Evolutionary conservation across 352 stramenopile species (phyloP).

Genomic region (Lagenidium giganteum): DNA sequence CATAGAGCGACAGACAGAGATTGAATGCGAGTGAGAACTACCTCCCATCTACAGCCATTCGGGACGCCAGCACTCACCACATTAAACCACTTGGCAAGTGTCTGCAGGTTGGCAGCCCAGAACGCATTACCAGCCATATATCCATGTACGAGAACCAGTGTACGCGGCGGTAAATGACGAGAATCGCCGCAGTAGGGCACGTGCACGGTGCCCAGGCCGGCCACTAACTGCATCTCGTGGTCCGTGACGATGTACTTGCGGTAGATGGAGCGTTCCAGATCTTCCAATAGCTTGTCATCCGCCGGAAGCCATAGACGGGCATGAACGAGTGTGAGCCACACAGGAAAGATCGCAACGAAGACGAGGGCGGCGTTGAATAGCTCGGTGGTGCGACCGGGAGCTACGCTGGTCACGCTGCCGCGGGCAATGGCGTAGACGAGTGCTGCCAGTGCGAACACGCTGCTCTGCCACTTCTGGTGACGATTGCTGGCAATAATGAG

Average conservation of each 20-base stretch:
- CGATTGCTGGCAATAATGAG: background rate
- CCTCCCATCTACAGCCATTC: no score
- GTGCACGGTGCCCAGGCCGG: constrained; percentile 66
- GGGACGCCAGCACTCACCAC: constrained; percentile 34
- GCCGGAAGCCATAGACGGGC: constrained; percentile 53
- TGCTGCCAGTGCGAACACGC: constrained; percentile 21
- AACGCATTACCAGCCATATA: constrained; percentile 74
- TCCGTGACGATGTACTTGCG: constrained; percentile 53
- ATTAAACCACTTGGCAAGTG: constrained; percentile 71
- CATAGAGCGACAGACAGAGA: no score
- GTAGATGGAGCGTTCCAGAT: constrained; percentile 64
- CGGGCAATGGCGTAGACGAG: constrained; percentile 47
- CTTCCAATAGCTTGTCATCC: constrained; percentile 38
- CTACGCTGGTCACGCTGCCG: constrained; percentile 23
- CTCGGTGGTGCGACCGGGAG: constrained; percentile 26
- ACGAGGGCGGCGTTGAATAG: constrained; percentile 34
- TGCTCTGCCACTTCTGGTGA: constrained; percentile 15
- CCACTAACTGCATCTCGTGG: constrained; percentile 47
- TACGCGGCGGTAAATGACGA: constrained; percentile 41
- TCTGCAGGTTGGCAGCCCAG: constrained; percentile 76
- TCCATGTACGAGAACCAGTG: constrained; percentile 72
- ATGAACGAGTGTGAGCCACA: constrained; percentile 45
- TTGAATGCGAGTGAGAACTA: no score
- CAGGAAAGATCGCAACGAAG: constrained; percentile 37
- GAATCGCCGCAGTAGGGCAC: constrained; percentile 67